phyloP scores from a whole-genome alignment of 257 asterid genomes.

The Fraxinus americana region DNA sequence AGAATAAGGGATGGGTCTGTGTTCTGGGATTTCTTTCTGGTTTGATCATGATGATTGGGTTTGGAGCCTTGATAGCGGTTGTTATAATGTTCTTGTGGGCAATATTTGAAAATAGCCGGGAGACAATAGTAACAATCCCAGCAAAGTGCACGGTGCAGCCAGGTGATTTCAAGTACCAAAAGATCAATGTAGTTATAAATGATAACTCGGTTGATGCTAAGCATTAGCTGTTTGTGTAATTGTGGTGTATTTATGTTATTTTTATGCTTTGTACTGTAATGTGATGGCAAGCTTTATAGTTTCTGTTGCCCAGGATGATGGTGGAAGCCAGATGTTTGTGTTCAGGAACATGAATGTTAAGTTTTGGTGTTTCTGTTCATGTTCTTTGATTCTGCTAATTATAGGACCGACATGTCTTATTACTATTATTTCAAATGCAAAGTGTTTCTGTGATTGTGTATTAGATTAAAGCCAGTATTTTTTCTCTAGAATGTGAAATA shows the following conservation, averaged over 20 bases:
- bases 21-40: constrained; percentile 55
- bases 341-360: background rate
- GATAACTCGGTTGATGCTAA: too few relatives aligned
- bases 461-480: background rate
- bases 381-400: background rate
- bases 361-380: background rate
- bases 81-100: constrained; percentile 51
- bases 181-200: too few relatives aligned
- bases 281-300: constrained; percentile 19
- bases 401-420: too few relatives aligned
- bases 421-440: too few relatives aligned
- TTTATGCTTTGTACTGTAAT: constrained; percentile 35
- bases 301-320: constrained; percentile 25
- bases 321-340: constrained; percentile 1
- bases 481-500: background rate
- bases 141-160: too few relatives aligned
- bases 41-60: constrained; percentile 41
- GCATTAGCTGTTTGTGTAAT: too few relatives aligned
- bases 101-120: too few relatives aligned
- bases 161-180: too few relatives aligned
- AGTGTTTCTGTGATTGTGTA: too few relatives aligned
- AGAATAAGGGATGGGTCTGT: constrained; percentile 43
- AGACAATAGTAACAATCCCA: too few relatives aligned
- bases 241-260: background rate
- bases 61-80: constrained; percentile 56